Evolutionary conservation across 1,139 yeast genomes (phyloP), one percentile per base, ranked within the genome.

Genomic region (Geotrichum fermentans): DNA sequence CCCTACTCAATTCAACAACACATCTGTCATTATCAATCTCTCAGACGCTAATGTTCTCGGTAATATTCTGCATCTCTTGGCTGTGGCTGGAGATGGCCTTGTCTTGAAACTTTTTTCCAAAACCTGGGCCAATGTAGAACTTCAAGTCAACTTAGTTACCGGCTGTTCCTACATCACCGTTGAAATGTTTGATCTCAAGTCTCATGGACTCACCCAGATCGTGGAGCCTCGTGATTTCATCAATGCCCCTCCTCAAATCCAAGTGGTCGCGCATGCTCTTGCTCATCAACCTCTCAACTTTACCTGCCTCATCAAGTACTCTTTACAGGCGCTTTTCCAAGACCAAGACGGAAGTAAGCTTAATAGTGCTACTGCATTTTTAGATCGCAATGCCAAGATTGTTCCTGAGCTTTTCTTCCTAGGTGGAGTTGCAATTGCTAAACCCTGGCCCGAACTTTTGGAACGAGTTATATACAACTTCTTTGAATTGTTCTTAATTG

Each of bases 351-450:
- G 56, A 10, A 37, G 43, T 8, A 42, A 44, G 16, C 43, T 32
- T 17, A 21, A 36, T 8, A 52, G 52, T 16, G 63, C 67, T 13
- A 58, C 61, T 43, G 50, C 58, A 3, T 59, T 66, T 46, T 51
- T 68, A 39, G 71, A 68, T 49, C 52, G 53, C 3, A 61, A 62
- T 33, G 69, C 67, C 17, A 67, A 67, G 49, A 41, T 58, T 11
- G 56, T 62, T 17, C 71, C 72, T 1, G 72, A 67, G 52, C 60
- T 68, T 18, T 58, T 68, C 38, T 60, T 68, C 39, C 52, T 67
- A 7, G 72, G 72, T 14, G 67, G 68, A 8, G 54, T 65, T 17
- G 58, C 60, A 26, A 56, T 65, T 39, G 64, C 69, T 7, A 60
- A 60, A 42, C 72, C 72, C 7, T 65, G 71, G 70, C 62, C 65